Percentiles rank a stretch among this genome's conserved stretches.
Evolutionary conservation across 1,284 basidiomycete species (phyloP).

Genomic region (Ceratobasidium sp.): DNA sequence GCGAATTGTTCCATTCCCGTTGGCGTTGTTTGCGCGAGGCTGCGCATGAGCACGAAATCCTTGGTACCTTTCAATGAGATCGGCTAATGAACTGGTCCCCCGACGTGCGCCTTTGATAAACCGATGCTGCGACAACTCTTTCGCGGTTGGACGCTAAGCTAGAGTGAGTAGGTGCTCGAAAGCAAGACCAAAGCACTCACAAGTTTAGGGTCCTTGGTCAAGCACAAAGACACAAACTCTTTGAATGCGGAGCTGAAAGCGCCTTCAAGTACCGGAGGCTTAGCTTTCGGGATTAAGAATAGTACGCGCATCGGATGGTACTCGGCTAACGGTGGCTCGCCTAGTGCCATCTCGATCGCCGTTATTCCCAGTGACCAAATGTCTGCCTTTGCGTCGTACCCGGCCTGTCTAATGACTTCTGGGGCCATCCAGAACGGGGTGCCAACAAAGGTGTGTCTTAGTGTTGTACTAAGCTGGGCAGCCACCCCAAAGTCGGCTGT

Average conservation of each 20-base stretch:
- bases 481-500: slow-evolving; percentile 95
- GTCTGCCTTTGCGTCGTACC: slow-evolving; percentile 96
- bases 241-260: slow-evolving; percentile 88
- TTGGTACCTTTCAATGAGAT: slow-evolving; percentile 87
- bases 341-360: slow-evolving; percentile 95
- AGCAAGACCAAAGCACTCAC: slow-evolving; percentile 62
- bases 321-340: slow-evolving; percentile 93
- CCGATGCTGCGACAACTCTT: slow-evolving; percentile 90
- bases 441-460: slow-evolving; percentile 94
- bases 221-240: slow-evolving; percentile 90
- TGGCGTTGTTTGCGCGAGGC: slow-evolving; percentile 30
- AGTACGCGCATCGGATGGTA: slow-evolving; percentile 97
- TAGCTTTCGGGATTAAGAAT: slow-evolving; percentile 96
- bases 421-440: slow-evolving; percentile 99
- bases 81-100: slow-evolving; percentile 80
- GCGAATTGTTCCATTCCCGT: slow-evolving; percentile 39
- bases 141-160: slow-evolving; percentile 85
- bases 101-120: slow-evolving; percentile 90
- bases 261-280: slow-evolving; percentile 91
- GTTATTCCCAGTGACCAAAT: slow-evolving; percentile 98
- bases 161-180: slow-evolving; percentile 50
- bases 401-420: slow-evolving; percentile 96
- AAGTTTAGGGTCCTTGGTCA: slow-evolving; percentile 90
- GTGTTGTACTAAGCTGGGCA: slow-evolving; percentile 86
- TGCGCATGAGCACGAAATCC: slow-evolving; percentile 69